A percentile compares a stretch with the other conserved stretches of the same genome.
phyloP scores from a whole-genome alignment of 495 filamentous ascomycete species.

The Endocarpon pusillum region DNA sequence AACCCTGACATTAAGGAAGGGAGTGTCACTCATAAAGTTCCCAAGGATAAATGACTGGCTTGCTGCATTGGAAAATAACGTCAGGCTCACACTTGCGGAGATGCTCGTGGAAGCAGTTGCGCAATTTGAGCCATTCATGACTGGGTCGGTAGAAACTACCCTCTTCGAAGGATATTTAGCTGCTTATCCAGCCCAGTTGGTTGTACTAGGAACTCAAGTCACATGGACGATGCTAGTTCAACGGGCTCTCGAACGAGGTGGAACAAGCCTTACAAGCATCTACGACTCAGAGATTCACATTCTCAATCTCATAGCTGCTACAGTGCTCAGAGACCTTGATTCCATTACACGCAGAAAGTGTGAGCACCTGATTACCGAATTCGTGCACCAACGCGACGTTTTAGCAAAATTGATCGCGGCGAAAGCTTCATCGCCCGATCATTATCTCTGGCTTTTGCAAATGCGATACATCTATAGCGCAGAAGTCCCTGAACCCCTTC shows the following conservation, averaged over 20 bases:
- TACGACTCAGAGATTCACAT: constrained; percentile 63
- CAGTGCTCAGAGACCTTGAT: constrained; percentile 82
- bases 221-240: constrained; percentile 84
- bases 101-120: constrained; percentile 72
- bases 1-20: constrained; percentile 67
- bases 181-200: constrained; percentile 80
- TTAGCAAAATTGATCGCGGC: constrained; percentile 66
- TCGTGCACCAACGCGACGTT: constrained; percentile 87
- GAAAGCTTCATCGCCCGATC: constrained; percentile 57
- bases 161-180: constrained; percentile 61
- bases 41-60: constrained; percentile 98
- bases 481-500: constrained; percentile 64
- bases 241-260: constrained; percentile 50
- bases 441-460: constrained; percentile 88
- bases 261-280: constrained; percentile 43
- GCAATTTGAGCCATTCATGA: constrained; percentile 51
- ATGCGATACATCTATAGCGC: constrained; percentile 88
- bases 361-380: constrained; percentile 97
- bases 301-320: constrained; percentile 65
- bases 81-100: constrained; percentile 88
- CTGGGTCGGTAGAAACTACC: constrained; percentile 41
- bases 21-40: constrained; percentile 80
- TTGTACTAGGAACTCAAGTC: constrained; percentile 86
- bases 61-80: constrained; percentile 70
- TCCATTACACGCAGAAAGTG: constrained; percentile 82